phyloP scores from a whole-genome alignment of 225 moss, liverwort and hornwort genomes.

The Antitrichia curtipendula region DNA sequence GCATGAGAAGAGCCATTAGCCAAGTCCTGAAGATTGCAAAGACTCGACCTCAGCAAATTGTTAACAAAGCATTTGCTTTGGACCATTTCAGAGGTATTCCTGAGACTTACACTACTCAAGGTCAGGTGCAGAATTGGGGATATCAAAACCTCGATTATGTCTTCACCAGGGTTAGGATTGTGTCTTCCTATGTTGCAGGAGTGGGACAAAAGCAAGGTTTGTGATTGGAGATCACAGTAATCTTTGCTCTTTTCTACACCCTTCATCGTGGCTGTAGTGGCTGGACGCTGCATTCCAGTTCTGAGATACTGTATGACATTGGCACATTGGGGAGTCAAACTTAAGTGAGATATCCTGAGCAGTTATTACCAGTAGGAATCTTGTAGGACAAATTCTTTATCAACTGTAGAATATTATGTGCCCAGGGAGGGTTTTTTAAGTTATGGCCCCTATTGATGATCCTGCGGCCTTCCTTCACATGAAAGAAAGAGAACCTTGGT shows the following conservation, averaged over 20 bases:
- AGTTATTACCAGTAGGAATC: neutral
- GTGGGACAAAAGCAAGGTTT: neutral
- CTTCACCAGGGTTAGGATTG: neutral
- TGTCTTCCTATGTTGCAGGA: neutral
- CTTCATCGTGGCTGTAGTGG: neutral
- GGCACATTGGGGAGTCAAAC: neutral
- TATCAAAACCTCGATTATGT: neutral
- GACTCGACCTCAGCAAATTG: neutral
- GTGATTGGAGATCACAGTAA: no score
- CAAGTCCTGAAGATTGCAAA: neutral
- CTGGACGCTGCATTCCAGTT: neutral
- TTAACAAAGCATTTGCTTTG: neutral
- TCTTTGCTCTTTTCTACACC: neutral
- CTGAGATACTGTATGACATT: neutral
- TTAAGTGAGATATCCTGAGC: neutral
- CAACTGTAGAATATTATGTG: neutral
- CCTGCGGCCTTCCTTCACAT: neutral
- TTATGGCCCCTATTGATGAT: neutral
- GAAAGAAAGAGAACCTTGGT: neutral
- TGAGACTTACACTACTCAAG: neutral
- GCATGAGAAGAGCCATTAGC: neutral
- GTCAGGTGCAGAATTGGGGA: neutral
- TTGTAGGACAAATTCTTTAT: neutral
- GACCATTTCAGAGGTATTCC: neutral
- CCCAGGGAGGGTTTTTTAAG: neutral